Conservation (phyloP, 768 basidiomycete species). For the Phlebiopsis flavidoalba region DNA sequence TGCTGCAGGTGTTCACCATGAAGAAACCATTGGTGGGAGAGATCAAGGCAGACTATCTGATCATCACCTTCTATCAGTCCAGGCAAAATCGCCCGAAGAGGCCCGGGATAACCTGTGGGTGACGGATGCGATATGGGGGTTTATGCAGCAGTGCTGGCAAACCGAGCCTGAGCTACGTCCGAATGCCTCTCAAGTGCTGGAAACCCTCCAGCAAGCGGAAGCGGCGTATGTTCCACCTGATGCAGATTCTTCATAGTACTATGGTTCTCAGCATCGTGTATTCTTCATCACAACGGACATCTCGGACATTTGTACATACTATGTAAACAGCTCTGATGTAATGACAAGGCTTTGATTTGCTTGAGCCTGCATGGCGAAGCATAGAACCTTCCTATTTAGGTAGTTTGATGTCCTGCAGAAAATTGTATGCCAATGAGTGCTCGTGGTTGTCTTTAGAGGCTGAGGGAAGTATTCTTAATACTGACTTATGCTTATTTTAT, state of each 20-base stretch:
- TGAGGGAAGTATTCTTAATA: too few species aligned
- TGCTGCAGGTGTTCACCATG: not conserved
- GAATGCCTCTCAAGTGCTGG: not conserved
- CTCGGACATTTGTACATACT: not conserved
- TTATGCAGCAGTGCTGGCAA: not conserved
- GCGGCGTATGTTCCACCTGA: not conserved
- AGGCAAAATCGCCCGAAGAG: not conserved
- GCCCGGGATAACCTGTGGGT: not conserved
- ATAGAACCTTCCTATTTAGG: not conserved
- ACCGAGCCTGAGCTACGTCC: not conserved
- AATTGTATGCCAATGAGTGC: not conserved
- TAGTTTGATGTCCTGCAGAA: not conserved
- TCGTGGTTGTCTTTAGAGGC: too few species aligned
- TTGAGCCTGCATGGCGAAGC: too few species aligned
- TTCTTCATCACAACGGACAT: not conserved
- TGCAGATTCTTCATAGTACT: not conserved
- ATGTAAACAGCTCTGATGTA: too few species aligned
- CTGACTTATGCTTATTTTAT: too few species aligned
- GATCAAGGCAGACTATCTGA: not conserved
- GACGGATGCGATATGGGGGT: not conserved
- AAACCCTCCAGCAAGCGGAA: not conserved
- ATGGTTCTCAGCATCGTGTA: not conserved
- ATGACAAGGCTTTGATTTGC: too few species aligned
- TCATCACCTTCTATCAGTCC: not conserved
- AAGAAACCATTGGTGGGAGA: too few species aligned